Evolutionary conservation across 257 asterid genomes (phyloP), one percentile per base, ranked within the genome.

Genomic region (Scutellaria galericulata): DNA sequence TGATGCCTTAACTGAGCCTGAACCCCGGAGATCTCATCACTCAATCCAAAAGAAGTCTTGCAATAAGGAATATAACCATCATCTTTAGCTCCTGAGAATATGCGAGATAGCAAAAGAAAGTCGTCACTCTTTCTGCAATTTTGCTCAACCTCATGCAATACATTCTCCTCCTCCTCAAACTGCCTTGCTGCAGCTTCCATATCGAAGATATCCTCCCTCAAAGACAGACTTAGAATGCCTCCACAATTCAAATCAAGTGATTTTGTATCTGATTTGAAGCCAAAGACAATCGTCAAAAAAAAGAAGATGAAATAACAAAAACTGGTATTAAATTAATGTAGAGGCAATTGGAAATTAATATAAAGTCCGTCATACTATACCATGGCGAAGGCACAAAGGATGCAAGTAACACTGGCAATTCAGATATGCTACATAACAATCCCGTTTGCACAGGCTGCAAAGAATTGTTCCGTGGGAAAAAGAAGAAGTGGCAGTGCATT

Each of bases 331-430:
- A 31, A 66, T 31, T 13, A 18, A 62, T 57, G 12, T 42, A 57
- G 11, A 66, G 35, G 63, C 14, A 50, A 70, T 42, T 35, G 47
- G 14, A 61, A 59, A 57, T 50, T 54, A 51, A 66, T 27, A 71
- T 73, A 41, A 45, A 68, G 39, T 71, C 50, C 47, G 61, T 42
- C 37, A 31, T 31, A 31, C 37, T 45, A 57, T 89, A 94, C 99
- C 99, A 80, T 94, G 99, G 75, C 95, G 96, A 72, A 94, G 95
- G 83, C 99, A 94, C 77, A 88, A 74, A 12, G 95, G 90, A 78
- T 91, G 98, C 69, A 71, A 77, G 84, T 61, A 81, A 82, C 97
- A 88, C 75, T 68, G 88, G 89, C 97, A 91, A 72, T 82, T 89
- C 59, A 91, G 75, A 78, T 94, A 94, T 13, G 96, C 96, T 14